Evolutionary conservation across 768 basidiomycete species (phyloP).

Genomic region (Boletus sensibilis): DNA sequence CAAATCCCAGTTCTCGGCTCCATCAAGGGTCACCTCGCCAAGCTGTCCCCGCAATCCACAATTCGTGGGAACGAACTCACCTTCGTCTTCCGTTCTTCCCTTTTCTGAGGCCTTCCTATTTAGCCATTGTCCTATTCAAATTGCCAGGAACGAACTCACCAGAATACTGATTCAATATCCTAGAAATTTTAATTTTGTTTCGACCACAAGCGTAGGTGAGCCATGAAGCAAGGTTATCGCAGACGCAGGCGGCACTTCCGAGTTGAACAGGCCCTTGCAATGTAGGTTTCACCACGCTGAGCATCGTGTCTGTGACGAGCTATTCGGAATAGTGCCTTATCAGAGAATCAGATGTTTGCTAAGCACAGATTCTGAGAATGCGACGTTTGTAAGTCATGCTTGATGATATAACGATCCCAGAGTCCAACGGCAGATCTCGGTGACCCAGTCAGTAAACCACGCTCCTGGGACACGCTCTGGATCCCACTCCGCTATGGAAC

Average conservation of each 20-base stretch:
- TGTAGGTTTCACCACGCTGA: too few species aligned
- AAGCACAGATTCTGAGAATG: too few species aligned
- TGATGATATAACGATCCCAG: not conserved
- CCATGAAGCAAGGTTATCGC: not conserved
- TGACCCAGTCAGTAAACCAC: slow-evolving; percentile 39
- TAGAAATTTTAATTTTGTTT: not conserved
- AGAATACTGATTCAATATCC: too few species aligned
- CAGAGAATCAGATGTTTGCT: too few species aligned
- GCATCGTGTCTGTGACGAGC: not conserved
- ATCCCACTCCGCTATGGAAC: slow-evolving; percentile 52
- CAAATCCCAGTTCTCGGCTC: not conserved
- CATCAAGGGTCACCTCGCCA: too few species aligned
- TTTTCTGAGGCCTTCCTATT: not conserved
- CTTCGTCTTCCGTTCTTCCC: not conserved
- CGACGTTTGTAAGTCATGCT: too few species aligned
- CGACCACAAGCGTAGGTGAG: not conserved
- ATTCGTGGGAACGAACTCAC: not conserved
- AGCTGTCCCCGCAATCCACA: not conserved
- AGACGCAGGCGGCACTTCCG: not conserved
- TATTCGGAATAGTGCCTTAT: too few species aligned
- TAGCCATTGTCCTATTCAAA: not conserved
- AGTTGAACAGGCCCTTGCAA: not conserved
- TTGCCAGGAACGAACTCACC: too few species aligned
- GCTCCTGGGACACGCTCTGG: slow-evolving; percentile 37
- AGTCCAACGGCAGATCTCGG: not conserved